phyloP scores from a whole-genome alignment of 169 alveolate genomes.

The Plasmodium vinckei region DNA sequence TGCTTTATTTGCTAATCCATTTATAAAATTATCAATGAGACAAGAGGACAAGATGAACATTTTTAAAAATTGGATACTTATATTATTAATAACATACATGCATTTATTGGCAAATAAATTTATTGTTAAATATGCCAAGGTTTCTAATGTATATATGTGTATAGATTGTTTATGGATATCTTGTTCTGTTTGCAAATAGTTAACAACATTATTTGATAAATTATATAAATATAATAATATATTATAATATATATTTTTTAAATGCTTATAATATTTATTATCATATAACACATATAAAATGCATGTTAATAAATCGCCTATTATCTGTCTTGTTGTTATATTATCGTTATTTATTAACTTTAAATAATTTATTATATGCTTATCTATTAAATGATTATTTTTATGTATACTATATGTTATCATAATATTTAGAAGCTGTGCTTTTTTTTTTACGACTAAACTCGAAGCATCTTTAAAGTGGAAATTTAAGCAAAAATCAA shows the following conservation, averaged over 20 bases:
- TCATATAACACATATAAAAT: slow-evolving; percentile 52
- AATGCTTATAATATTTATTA: slow-evolving; percentile 37
- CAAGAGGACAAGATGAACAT: slow-evolving; percentile 60
- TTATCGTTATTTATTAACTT: slow-evolving; percentile 59
- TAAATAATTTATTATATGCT: slow-evolving; percentile 23
- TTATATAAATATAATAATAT: slow-evolving; percentile 38
- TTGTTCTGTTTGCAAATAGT: slow-evolving; percentile 34
- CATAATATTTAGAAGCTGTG: slow-evolving; percentile 51
- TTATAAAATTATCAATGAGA: slow-evolving; percentile 46
- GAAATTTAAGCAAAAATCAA: slow-evolving; percentile 48
- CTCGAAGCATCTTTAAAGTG: slow-evolving; percentile 53
- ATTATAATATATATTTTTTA: slow-evolving; percentile 43
- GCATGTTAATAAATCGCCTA: slow-evolving; percentile 43
- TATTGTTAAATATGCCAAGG: slow-evolving; percentile 59
- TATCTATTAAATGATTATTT: slow-evolving; percentile 39
- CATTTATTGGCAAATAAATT: slow-evolving; percentile 35
- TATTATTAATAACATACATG: slow-evolving; percentile 55
- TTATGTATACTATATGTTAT: slow-evolving; percentile 66
- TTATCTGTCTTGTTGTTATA: slow-evolving; percentile 52
- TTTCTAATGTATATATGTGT: slow-evolving; percentile 50
- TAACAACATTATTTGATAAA: slow-evolving; percentile 15
- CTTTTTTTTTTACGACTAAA: slow-evolving; percentile 62
- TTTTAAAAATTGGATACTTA: slow-evolving; percentile 51
- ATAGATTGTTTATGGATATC: slow-evolving; percentile 31
- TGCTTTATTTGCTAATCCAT: slow-evolving; percentile 50